These are phyloP conservation scores for Tetrahymena malaccensis DNA, from an alignment of 73 alveolate species.

Conservation along the genomic window DNA sequence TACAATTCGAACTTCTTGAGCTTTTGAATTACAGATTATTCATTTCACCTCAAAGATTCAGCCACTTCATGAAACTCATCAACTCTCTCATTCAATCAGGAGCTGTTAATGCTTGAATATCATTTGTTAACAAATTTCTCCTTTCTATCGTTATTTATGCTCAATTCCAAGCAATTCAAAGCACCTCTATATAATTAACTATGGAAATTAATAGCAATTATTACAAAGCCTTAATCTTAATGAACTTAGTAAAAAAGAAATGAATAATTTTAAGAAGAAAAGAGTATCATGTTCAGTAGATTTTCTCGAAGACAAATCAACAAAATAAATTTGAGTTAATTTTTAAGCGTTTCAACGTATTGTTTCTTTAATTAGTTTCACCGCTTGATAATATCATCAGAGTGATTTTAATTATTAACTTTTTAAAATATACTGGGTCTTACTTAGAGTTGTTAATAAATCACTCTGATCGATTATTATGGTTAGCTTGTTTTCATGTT, in stretches of 20 bases:
- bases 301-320: background rate
- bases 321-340: background rate
- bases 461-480: background rate
- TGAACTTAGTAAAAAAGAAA: background rate
- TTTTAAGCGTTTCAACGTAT: background rate
- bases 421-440: background rate
- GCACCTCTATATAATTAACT: background rate
- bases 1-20: background rate
- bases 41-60: background rate
- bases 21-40: background rate
- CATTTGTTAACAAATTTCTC: background rate
- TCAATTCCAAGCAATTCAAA: background rate
- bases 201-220: background rate
- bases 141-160: background rate
- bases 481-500: background rate
- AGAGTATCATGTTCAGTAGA: background rate
- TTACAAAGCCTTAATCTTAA: background rate
- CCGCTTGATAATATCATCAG: background rate
- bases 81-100: background rate
- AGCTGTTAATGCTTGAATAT: background rate
- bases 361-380: background rate
- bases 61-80: background rate
- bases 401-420: background rate
- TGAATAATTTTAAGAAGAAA: background rate
- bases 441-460: background rate